Percentiles rank a stretch among this genome's conserved stretches.
phyloP scores from a whole-genome alignment of 1,139 yeast genomes.

The Suhomyces bribrorum region DNA sequence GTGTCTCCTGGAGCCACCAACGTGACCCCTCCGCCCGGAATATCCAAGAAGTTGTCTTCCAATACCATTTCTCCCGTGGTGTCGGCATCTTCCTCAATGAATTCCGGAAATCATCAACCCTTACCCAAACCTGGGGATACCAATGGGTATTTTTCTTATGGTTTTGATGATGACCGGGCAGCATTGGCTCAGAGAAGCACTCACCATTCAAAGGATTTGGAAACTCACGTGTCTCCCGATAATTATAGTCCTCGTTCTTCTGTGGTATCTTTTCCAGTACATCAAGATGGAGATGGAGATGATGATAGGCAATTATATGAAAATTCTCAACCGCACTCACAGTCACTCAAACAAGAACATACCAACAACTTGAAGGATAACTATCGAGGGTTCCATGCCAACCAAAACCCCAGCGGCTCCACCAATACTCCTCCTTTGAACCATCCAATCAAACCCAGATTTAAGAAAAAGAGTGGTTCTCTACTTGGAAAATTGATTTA shows the following conservation, averaged over 20 bases:
- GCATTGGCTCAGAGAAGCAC: not conserved
- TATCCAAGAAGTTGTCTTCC: constrained; percentile 10
- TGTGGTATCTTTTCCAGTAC: constrained; percentile 16
- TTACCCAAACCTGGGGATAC: constrained; percentile 6
- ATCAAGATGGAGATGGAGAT: not conserved
- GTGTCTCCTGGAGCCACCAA: constrained; percentile 6
- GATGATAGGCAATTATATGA: not conserved
- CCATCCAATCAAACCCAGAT: constrained; percentile 53
- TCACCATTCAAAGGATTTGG: constrained; percentile 1
- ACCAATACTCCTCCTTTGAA: constrained; percentile 49
- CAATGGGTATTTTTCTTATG: constrained; percentile 13
- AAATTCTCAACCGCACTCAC: not conserved
- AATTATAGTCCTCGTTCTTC: constrained; percentile 22
- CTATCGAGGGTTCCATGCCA: constrained; percentile 54
- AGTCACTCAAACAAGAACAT: not conserved
- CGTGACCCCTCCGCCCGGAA: not conserved
- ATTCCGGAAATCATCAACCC: constrained; percentile 3
- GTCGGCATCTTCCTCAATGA: constrained; percentile 9
- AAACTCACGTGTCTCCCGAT: constrained; percentile 10
- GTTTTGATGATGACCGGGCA: constrained; percentile 12
- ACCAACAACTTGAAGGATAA: constrained; percentile 24
- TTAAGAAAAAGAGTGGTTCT: constrained; percentile 44
- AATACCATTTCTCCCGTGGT: constrained; percentile 14
- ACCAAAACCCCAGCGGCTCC: constrained; percentile 29
- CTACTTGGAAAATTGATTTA: constrained; percentile 52